phyloP scores from a whole-genome alignment of 2,329 filamentous ascomycete species.

The Apiospora kogelbergensis region DNA sequence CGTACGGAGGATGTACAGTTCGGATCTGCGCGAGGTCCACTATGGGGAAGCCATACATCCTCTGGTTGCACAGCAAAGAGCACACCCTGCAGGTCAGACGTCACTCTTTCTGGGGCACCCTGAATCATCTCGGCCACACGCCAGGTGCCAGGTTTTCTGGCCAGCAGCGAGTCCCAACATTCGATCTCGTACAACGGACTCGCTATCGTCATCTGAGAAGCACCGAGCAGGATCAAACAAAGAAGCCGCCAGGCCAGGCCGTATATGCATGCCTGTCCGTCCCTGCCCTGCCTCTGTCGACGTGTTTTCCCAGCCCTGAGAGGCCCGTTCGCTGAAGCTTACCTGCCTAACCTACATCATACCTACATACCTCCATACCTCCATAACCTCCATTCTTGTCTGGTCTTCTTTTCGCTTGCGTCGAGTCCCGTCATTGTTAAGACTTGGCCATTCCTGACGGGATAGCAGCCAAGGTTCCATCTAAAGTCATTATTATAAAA shows the following conservation, averaged over 20 bases:
- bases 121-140: background rate
- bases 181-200: background rate
- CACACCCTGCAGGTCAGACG: conserved; percentile 2
- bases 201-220: background rate
- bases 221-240: background rate
- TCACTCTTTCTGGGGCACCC: background rate
- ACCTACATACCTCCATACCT: too few relatives aligned
- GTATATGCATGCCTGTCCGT: too few relatives aligned
- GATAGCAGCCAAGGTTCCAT: background rate
- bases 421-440: background rate
- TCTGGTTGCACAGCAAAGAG: background rate
- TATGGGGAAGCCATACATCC: background rate
- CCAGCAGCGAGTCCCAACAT: background rate
- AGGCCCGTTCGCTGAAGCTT: background rate
- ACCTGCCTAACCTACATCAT: background rate
- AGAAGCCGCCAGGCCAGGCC: background rate
- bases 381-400: background rate
- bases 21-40: background rate
- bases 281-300: background rate
- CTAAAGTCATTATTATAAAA: background rate
- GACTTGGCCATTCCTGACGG: background rate
- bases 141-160: background rate
- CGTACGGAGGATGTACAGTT: background rate
- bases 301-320: background rate
- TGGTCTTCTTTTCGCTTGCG: background rate